phyloP scores from a whole-genome alignment of 805 yeast species.

The Ogataea trehalophila region DNA sequence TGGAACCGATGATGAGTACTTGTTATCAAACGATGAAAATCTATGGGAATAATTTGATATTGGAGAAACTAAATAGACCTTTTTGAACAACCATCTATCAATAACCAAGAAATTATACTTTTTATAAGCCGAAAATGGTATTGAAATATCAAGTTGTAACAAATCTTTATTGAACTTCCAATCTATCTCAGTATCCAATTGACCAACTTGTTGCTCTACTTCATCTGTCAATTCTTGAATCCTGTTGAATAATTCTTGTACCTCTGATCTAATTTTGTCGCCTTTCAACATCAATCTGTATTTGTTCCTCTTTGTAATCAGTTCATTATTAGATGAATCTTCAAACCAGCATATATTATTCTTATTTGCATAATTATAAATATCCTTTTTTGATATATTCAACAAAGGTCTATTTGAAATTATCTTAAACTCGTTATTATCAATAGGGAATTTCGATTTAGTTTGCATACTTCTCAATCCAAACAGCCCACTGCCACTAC shows the following conservation, averaged over 20 bases:
- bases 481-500: conserved; percentile 39
- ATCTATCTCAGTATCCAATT: conserved; percentile 8
- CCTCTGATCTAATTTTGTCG: conserved; percentile 7
- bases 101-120: conserved; percentile 17
- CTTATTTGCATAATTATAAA: conserved; percentile 41
- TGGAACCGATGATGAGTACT: conserved; percentile 4
- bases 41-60: conserved; percentile 19
- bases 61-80: conserved; percentile 20
- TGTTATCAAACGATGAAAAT: conserved; percentile 20
- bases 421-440: conserved; percentile 18
- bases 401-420: conserved; percentile 48
- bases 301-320: conserved; percentile 55
- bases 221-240: conserved; percentile 8
- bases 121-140: conserved; percentile 16
- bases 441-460: conserved; percentile 9
- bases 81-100: conserved; percentile 25
- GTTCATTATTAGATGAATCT: conserved; percentile 58
- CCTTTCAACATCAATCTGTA: conserved; percentile 34
- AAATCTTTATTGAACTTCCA: background rate
- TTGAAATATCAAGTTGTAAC: conserved; percentile 11
- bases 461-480: conserved; percentile 55
- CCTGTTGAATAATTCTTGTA: conserved; percentile 8
- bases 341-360: conserved; percentile 57
- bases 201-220: background rate
- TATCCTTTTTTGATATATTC: conserved; percentile 36